These are phyloP conservation scores for Lomentospora prolificans DNA, from an alignment of 2,329 filamentous ascomycete species.

Conservation along the genomic window DNA sequence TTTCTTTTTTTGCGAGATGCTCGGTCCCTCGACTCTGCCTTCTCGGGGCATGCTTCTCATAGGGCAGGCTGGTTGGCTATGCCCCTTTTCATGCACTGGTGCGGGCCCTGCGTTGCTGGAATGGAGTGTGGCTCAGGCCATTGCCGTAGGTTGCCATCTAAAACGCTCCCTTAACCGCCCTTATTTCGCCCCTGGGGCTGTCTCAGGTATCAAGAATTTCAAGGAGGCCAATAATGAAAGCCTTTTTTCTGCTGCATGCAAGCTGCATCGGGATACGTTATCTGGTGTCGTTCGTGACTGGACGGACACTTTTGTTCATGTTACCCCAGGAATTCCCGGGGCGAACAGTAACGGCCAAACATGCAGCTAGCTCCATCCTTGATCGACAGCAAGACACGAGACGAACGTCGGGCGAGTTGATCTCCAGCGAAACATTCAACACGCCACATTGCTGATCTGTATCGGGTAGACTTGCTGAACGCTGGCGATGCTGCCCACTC, in stretches of 20 bases:
- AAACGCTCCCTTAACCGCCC: neutral
- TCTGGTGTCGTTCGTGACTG: no score
- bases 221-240: neutral
- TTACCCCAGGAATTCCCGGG: no score
- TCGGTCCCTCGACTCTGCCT: no score
- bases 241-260: neutral
- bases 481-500: neutral
- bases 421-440: neutral
- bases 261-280: no score
- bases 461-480: neutral
- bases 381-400: neutral
- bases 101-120: neutral
- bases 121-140: conserved; percentile 1
- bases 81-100: neutral
- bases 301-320: no score
- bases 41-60: no score
- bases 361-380: no score
- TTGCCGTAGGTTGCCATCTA: neutral
- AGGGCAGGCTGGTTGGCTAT: neutral
- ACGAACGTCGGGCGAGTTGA: neutral
- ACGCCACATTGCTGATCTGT: neutral
- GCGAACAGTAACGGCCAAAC: no score
- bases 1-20: no score
- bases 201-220: neutral
- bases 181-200: neutral